A percentile compares a stretch with the other conserved stretches of the same genome.
These are phyloP conservation scores for maize (Zea mays) DNA, from an alignment of 176 grass and related monocot genomes.

Conservation along the genomic window Zm-B73-REFERENCE-NAM-5.0 NC_050096.1:111467001-111467500, in stretches of 20 bases:
- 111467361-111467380: background rate
- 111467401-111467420: background rate
- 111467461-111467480: background rate
- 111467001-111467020: too few species aligned
- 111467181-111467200: too few species aligned
- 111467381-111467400: slow-evolving; percentile 10
- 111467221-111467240: slow-evolving; percentile 31
- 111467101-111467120: too few species aligned
- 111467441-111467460: background rate
- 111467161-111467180: too few species aligned
- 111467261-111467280: slow-evolving; percentile 15
- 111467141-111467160: too few species aligned
- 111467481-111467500: background rate
- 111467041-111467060: too few species aligned
- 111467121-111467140: too few species aligned
- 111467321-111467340: slow-evolving; percentile 25
- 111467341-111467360: slow-evolving; percentile 4
- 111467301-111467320: slow-evolving; percentile 3
- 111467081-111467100: too few species aligned
- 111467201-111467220: slow-evolving; percentile 27
- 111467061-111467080: too few species aligned
- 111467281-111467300: background rate
- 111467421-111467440: background rate
- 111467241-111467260: slow-evolving; percentile 26
- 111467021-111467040: too few species aligned